A percentile compares a stretch with the other conserved stretches of the same genome.
phyloP scores from a whole-genome alignment of 2,329 filamentous ascomycete genomes.

The Colletotrichum brevisporum region DNA sequence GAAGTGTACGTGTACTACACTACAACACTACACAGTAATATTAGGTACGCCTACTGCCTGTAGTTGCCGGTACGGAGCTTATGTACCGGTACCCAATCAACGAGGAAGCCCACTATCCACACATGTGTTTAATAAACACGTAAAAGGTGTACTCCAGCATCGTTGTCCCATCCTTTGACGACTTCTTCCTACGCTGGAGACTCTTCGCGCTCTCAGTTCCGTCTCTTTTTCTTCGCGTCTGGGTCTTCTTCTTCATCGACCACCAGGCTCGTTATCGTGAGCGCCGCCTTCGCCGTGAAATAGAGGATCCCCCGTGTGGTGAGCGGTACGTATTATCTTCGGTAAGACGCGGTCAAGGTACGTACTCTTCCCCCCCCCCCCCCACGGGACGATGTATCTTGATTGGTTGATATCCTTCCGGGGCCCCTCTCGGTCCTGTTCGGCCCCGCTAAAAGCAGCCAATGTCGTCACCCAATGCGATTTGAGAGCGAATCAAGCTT shows the following conservation, averaged over 20 bases:
- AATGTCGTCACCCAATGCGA: slow-evolving; percentile 27
- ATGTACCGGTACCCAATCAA: too few relatives aligned
- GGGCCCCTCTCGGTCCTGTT: not conserved
- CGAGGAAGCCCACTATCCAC: too few relatives aligned
- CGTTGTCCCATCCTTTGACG: too few relatives aligned
- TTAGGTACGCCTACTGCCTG: too few relatives aligned
- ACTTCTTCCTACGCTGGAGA: too few relatives aligned
- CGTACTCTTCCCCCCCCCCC: not conserved
- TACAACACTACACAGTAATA: not conserved
- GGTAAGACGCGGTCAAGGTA: not conserved
- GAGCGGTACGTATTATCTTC: not conserved
- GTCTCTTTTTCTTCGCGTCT: slow-evolving; percentile 2
- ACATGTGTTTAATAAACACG: too few relatives aligned
- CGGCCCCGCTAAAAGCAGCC: not conserved
- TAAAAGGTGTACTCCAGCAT: too few relatives aligned
- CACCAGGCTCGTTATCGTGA: not conserved
- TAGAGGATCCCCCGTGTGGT: not conserved
- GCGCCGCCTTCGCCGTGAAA: not conserved
- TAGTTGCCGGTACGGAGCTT: too few relatives aligned
- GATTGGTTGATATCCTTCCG: not conserved
- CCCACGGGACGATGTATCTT: too few relatives aligned
- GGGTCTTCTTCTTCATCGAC: not conserved
- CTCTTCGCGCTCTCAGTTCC: not conserved
- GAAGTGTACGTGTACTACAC: not conserved
- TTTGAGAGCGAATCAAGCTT: slow-evolving; percentile 30